Base-by-base conservation (phyloP, 495 filamentous ascomycete genomes). In the Aspergillus affinis region DNA sequence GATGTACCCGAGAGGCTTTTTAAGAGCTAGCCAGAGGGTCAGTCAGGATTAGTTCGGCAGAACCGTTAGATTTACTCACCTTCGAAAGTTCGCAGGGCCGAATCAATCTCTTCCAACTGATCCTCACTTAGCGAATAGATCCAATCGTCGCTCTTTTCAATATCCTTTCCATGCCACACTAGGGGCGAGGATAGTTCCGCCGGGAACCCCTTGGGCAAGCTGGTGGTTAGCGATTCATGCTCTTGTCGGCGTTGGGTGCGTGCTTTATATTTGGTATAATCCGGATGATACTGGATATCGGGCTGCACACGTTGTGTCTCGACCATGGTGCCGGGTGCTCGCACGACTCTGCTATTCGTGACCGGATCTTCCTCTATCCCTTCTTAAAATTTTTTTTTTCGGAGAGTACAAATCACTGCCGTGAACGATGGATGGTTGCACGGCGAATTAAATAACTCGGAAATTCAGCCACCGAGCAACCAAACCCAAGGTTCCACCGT, bases 141-240 rank as follows among this genome's bases (percentile, higher is more conserved):
- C 82, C 82, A 85, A 60, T 84, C 69, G 53, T 78, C 79, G 0
- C 58, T 65, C n/a, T 80, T 71, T 15, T 57, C 67, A 15, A 84
- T 63, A 21, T 72, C 72, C 29, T 75, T 63, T 5, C 81, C 81
- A 36, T 84, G 79, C 84, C 83, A 86, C 0, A 83, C 82, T 0
- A 85, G 64, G 26, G 75, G 67, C 0, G 76, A 79, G 0, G 65
- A 64, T 21, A 86, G 59, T 46, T 76, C 52, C 27, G 59, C 19
- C 6, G 83, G 84, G 51, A 79, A 85, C 0, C 78, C 80, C 4
- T 65, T 51, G 0, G 82, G 83, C 0, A 85, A 60, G 0, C 61
- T 63, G 17, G 59, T 70, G 1, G 66, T 61, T 6, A 81, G 57
- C 17, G 60, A 41, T 29, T 78, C 76, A 0, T 64, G 68, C 27